Conservation (phyloP, 1,284 basidiomycete genomes). For the Phylloporus sp. region DNA sequence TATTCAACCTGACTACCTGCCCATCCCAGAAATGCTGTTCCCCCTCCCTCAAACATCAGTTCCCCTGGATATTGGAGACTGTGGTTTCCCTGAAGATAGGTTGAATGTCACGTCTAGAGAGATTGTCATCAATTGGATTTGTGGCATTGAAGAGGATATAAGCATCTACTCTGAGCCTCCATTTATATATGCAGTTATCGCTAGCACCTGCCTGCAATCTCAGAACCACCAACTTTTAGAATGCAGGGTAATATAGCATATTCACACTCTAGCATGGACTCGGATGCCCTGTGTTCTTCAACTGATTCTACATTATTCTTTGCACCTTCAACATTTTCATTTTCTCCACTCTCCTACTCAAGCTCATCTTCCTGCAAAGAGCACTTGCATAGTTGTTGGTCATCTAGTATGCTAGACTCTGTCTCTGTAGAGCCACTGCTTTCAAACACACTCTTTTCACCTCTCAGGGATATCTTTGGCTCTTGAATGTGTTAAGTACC, state of each 20-base stretch:
- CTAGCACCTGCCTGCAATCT: not conserved
- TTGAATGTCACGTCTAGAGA: slow-evolving; percentile 10
- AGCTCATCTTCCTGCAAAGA: slow-evolving; percentile 18
- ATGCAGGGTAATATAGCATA: slow-evolving; percentile 15
- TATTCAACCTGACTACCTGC: slow-evolving; percentile 17
- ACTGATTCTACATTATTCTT: slow-evolving; percentile 28
- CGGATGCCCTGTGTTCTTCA: slow-evolving; percentile 34
- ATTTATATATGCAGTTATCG: not conserved
- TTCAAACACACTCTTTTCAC: slow-evolving; percentile 22
- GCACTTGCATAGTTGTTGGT: slow-evolving; percentile 66
- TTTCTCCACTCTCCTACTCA: slow-evolving; percentile 14
- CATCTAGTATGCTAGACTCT: slow-evolving; percentile 56
- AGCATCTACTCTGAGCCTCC: slow-evolving; percentile 16
- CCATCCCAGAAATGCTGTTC: slow-evolving; percentile 27
- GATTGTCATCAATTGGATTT: slow-evolving; percentile 5
- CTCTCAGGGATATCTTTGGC: slow-evolving; percentile 27
- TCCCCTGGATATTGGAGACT: slow-evolving; percentile 42
- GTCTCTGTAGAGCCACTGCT: slow-evolving; percentile 24
- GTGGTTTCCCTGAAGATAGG: slow-evolving; percentile 24
- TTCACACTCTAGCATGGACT: slow-evolving; percentile 33
- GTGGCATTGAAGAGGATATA: slow-evolving; percentile 14
- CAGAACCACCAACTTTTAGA: slow-evolving; percentile 8
- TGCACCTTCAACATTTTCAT: slow-evolving; percentile 12
- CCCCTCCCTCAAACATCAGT: slow-evolving; percentile 44
- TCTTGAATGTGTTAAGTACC: slow-evolving; percentile 18